Evolutionary conservation across 2,329 filamentous ascomycete species (phyloP), one percentile per base, ranked within the genome.

Genomic region (Aspergillus pseudoviridinutans): DNA sequence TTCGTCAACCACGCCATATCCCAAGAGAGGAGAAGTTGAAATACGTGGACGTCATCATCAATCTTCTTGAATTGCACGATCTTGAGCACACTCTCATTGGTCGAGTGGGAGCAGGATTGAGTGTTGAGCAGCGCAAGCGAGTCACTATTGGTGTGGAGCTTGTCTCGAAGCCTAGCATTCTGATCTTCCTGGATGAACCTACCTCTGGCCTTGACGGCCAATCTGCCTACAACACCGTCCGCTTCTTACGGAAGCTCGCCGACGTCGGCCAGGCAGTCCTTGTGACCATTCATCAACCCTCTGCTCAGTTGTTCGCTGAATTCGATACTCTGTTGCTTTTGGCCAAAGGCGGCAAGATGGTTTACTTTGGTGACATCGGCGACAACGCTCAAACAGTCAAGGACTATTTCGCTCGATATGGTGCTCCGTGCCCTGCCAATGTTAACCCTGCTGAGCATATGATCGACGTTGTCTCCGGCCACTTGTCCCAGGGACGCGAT

Each of bases 91-190:
- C 85, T 2, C 73, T 90, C 14, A 81, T 90, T 35, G 74, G 74
- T 7, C 66, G 62, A n/a, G 64, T 71, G 2, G 74, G 73, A 4
- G 68, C 56, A 74, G 79, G 61, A 78, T 78, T 67, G 69, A 88
- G 50, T 2, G 85, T 89, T 2, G 87, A 89, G 71, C 84, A 89
- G 66, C 80, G 84, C 57, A 90, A 90, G 71, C 79, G 87, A 56
- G 76, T 89, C 2, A 90, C 87, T 0, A 90, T 90, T 56, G 87
- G 86, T 56, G 87, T 90, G 3, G 87, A 90, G 66, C 78, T 90
- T 1, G 87, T 86, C 6, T 87, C 87, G 0, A 85, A 88, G 65
- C 87, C 87, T 0, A 83, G 81, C 20, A 79, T 89, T 1, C 75
- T 89, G 0, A 79, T 90, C 38, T 90, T 90, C 76, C 72, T 90